Percentiles rank a stretch among this genome's conserved stretches.
These are phyloP conservation scores for Linum lewisii DNA, from an alignment of 345 rosid genomes.

Conservation along the genomic window DNA sequence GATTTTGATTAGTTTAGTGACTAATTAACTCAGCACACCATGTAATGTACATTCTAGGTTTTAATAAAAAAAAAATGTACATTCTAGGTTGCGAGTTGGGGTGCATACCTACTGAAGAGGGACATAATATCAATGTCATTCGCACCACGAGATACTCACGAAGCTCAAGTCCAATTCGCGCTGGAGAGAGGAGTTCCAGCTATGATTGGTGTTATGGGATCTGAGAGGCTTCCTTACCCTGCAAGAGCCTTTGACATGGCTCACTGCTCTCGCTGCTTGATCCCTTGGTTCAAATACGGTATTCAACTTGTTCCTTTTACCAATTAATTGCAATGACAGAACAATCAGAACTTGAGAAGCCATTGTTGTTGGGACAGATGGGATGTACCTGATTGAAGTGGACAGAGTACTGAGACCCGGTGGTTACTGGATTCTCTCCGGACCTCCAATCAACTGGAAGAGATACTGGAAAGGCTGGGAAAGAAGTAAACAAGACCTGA, in stretches of 20 bases:
- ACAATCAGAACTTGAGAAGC: too few relatives aligned
- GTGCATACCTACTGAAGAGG: conserved; percentile 83
- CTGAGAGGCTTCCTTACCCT: conserved; percentile 84
- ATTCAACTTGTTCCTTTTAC: neutral
- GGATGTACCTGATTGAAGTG: conserved; percentile 74
- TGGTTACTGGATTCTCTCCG: conserved; percentile 96
- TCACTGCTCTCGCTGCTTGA: conserved; percentile 93
- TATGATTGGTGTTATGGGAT: conserved; percentile 76
- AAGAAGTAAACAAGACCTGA: conserved; percentile 67
- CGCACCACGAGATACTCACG: conserved; percentile 97
- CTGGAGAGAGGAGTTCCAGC: conserved; percentile 97
- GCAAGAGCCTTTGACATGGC: conserved; percentile 97
- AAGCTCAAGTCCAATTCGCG: conserved; percentile 96
- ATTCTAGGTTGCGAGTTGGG: conserved; percentile 88
- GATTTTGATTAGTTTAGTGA: neutral
- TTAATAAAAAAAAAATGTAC: too few relatives aligned
- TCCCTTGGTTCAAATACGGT: conserved; percentile 75
- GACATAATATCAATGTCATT: conserved; percentile 70
- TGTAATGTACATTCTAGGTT: neutral
- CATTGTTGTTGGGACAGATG: conserved; percentile 33
- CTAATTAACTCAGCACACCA: neutral
- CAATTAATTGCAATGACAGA: too few relatives aligned
- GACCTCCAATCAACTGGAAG: conserved; percentile 92
- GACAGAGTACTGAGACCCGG: conserved; percentile 91
- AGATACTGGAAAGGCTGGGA: conserved; percentile 94